Evolutionary conservation across 208 protist genomes (phyloP).

Genomic region (Acanthamoeba royreba): DNA sequence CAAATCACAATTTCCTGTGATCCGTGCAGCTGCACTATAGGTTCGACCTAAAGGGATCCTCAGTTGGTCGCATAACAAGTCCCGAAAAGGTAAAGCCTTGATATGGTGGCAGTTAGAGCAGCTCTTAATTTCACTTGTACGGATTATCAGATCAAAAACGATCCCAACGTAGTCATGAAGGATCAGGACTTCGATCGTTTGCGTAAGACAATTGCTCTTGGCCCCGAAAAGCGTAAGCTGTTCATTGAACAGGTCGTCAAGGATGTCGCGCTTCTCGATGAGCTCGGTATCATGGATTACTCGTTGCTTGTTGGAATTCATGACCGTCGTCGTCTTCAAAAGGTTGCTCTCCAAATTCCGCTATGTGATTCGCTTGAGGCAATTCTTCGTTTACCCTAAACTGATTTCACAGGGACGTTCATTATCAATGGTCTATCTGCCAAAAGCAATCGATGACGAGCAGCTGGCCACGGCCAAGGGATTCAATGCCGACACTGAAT

Average conservation of each 20-base stretch:
- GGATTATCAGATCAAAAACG: not conserved
- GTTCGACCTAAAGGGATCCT: slow-evolving; percentile 8
- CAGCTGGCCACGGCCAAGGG: not conserved
- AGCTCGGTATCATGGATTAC: slow-evolving; percentile 36
- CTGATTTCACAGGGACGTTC: not conserved
- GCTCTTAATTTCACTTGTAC: not conserved
- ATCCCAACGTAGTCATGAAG: slow-evolving; percentile 28
- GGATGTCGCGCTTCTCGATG: not conserved
- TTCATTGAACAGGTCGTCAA: not conserved
- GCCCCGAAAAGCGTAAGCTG: not conserved
- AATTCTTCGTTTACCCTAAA: not conserved
- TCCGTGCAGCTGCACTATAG: not conserved
- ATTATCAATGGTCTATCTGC: slow-evolving; percentile 13
- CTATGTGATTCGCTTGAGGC: not conserved
- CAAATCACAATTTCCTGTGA: too few relatives aligned
- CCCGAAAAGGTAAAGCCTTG: not conserved
- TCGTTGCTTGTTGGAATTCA: not conserved
- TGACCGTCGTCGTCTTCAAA: not conserved
- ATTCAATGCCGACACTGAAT: not conserved
- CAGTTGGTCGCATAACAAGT: not conserved
- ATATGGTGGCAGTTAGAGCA: not conserved
- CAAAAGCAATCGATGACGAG: not conserved
- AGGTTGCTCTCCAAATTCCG: not conserved
- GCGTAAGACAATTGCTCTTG: not conserved
- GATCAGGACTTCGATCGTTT: slow-evolving; percentile 38